A percentile compares a stretch with the other conserved stretches of the same genome.
These are phyloP conservation scores for Candida qinlingensis DNA, from an alignment of 805 yeast genomes.

Conservation along the genomic window DNA sequence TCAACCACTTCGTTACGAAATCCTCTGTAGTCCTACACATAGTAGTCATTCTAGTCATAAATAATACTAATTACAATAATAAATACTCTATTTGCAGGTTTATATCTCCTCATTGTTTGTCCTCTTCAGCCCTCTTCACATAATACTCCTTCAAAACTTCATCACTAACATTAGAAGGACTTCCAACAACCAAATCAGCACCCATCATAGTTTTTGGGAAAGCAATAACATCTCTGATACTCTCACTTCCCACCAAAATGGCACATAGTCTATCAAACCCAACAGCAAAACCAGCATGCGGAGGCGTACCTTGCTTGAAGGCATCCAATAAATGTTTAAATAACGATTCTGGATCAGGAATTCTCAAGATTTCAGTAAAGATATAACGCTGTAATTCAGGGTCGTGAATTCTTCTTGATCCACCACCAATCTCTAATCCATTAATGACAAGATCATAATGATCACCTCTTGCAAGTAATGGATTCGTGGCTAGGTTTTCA, in stretches of 20 bases:
- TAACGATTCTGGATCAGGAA: conserved; percentile 50
- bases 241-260: conserved; percentile 70
- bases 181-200: conserved; percentile 77
- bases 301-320: conserved; percentile 90
- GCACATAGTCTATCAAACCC: conserved; percentile 95
- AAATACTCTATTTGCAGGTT: background rate
- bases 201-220: conserved; percentile 94
- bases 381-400: conserved; percentile 69
- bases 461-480: conserved; percentile 71
- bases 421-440: conserved; percentile 97
- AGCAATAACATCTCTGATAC: conserved; percentile 90
- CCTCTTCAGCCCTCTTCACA: conserved; percentile 24
- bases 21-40: no score
- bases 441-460: conserved; percentile 92
- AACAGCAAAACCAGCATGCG: conserved; percentile 95
- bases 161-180: conserved; percentile 65
- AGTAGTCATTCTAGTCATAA: no score
- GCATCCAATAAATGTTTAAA: conserved; percentile 88
- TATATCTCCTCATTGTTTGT: conserved; percentile 1
- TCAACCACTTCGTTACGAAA: no score
- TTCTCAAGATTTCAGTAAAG: conserved; percentile 57
- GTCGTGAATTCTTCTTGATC: conserved; percentile 92
- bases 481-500: conserved; percentile 44
- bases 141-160: conserved; percentile 51
- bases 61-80: no score